Evolutionary conservation across 306 rosid genomes (phyloP).

Genomic region (Trifolium dubium): DNA sequence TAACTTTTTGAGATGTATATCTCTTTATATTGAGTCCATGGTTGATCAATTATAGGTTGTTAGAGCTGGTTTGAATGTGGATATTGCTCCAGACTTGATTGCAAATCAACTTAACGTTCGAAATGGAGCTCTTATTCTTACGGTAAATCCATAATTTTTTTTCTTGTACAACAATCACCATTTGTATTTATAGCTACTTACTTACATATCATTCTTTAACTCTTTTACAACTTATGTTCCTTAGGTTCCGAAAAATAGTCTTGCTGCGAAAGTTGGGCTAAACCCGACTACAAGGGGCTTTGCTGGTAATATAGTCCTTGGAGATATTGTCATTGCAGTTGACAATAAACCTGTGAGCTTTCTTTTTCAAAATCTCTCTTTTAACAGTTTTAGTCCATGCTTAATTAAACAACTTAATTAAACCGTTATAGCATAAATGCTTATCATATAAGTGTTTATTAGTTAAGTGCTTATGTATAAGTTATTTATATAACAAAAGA

Average conservation of each 20-base stretch:
- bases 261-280: constrained; percentile 84
- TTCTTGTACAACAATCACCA: constrained; percentile 17
- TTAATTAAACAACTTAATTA: too few species aligned
- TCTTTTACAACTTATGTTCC: constrained; percentile 22
- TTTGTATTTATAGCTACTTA: constrained; percentile 22
- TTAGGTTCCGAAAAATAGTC: constrained; percentile 84
- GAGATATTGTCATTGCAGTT: constrained; percentile 82
- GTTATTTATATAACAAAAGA: too few species aligned
- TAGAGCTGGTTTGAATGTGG: constrained; percentile 86
- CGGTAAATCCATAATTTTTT: constrained; percentile 50
- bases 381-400: not conserved
- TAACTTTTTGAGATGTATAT: constrained; percentile 13
- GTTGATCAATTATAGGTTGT: constrained; percentile 60
- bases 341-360: constrained; percentile 78
- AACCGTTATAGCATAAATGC: too few species aligned
- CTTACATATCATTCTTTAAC: constrained; percentile 19
- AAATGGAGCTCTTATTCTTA: constrained; percentile 86
- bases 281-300: constrained; percentile 86
- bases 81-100: constrained; percentile 80
- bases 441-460: too few species aligned
- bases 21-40: constrained; percentile 17
- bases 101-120: constrained; percentile 92
- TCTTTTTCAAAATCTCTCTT: constrained; percentile 38
- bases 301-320: constrained; percentile 86
- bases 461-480: too few species aligned